A percentile compares a stretch with the other conserved stretches of the same genome.
Evolutionary conservation across 2,329 filamentous ascomycete genomes (phyloP).

Genomic region (Aureobasidium leucospermi): DNA sequence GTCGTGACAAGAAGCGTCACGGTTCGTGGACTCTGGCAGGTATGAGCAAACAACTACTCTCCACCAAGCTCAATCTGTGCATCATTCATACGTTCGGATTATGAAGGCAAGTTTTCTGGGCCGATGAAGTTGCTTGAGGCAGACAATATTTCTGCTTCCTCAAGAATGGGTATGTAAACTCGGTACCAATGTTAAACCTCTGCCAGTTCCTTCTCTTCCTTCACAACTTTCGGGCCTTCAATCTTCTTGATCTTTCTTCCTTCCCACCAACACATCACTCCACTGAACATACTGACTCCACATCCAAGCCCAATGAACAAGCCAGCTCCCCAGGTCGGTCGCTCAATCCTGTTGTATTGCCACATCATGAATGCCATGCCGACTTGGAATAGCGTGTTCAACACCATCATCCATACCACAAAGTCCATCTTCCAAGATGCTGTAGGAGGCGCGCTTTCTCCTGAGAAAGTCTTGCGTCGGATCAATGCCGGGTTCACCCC

Average conservation of each 20-base stretch:
- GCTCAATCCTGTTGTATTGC: slow-evolving; percentile 39
- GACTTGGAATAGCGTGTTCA: slow-evolving; percentile 71
- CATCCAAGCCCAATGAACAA: slow-evolving; percentile 70
- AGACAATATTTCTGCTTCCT: neutral
- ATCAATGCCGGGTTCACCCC: neutral
- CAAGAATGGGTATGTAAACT: neutral
- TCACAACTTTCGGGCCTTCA: slow-evolving; percentile 45
- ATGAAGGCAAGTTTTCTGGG: too few relatives aligned
- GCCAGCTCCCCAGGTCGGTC: slow-evolving; percentile 75
- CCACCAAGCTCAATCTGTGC: too few relatives aligned
- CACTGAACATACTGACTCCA: slow-evolving; percentile 59
- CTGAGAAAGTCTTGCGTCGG: slow-evolving; percentile 46
- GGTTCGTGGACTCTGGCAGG: too few relatives aligned
- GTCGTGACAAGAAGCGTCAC: too few relatives aligned
- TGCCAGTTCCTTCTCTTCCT: neutral
- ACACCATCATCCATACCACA: slow-evolving; percentile 69
- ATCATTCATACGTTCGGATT: too few relatives aligned
- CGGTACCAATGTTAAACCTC: neutral
- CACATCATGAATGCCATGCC: slow-evolving; percentile 76
- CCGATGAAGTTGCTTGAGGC: too few relatives aligned
- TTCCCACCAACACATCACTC: slow-evolving; percentile 63
- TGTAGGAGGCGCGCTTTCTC: slow-evolving; percentile 60
- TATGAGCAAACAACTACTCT: too few relatives aligned
- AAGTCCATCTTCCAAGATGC: slow-evolving; percentile 69
- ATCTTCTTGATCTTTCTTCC: slow-evolving; percentile 61